Evolutionary conservation across 2,329 filamentous ascomycete genomes (phyloP).

Genomic region (Coleophoma crateriformis): DNA sequence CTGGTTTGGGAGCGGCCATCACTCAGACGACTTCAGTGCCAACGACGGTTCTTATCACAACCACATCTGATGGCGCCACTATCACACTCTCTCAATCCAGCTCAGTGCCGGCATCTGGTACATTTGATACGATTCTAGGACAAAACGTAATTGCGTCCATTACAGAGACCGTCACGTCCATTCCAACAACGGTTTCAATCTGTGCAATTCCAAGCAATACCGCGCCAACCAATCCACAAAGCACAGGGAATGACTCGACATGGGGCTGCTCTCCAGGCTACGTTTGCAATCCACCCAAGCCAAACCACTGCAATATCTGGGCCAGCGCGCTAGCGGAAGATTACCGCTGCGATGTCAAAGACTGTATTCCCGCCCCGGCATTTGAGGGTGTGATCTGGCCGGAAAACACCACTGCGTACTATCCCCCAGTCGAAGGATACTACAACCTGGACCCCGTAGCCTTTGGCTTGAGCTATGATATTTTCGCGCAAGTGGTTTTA

Average conservation of each 20-base stretch:
- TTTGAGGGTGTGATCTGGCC: conserved; percentile 33
- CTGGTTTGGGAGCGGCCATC: not conserved
- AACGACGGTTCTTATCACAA: not conserved
- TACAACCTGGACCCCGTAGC: conserved; percentile 58
- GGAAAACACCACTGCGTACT: conserved; percentile 41
- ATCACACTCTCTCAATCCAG: no score
- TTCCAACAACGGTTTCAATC: not conserved
- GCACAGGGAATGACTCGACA: conserved; percentile 21
- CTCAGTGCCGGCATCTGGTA: no score
- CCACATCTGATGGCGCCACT: no score
- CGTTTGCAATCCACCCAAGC: conserved; percentile 32
- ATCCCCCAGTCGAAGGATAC: conserved; percentile 48
- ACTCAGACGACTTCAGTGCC: conserved; percentile 3
- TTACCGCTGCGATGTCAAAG: conserved; percentile 32
- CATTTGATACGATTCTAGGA: no score
- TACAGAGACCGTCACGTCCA: not conserved
- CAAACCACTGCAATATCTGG: conserved; percentile 32
- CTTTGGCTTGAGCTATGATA: conserved; percentile 58
- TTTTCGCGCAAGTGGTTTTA: conserved; percentile 45
- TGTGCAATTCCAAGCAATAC: conserved; percentile 14
- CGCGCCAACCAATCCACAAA: conserved; percentile 17
- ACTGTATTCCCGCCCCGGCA: conserved; percentile 30
- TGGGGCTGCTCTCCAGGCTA: conserved; percentile 38
- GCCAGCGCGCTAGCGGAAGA: conserved; percentile 30
- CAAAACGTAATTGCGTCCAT: no score